phyloP scores from a whole-genome alignment of 495 filamentous ascomycete species.

The Thermothielavioides terrestris region DNA sequence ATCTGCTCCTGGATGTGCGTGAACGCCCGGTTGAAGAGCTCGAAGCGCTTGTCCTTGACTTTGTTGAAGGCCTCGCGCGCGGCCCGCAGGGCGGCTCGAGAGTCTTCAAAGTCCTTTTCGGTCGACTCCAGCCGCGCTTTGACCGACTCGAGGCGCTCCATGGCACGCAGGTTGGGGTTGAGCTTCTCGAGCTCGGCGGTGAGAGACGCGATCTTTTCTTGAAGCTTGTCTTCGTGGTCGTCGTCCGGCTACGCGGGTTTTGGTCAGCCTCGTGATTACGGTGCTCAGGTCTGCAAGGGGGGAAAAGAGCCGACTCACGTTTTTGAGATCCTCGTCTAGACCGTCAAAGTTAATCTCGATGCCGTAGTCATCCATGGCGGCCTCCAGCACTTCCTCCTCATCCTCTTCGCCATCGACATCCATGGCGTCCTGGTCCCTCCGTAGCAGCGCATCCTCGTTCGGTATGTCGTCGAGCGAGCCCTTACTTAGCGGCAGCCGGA shows the following conservation, averaged over 20 bases:
- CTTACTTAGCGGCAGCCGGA: slow-evolving; percentile 69
- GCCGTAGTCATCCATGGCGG: slow-evolving; percentile 70
- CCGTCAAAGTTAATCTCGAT: slow-evolving; percentile 85
- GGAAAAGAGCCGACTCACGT: slow-evolving; percentile 52
- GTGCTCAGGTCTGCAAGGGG: background rate
- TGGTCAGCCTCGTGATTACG: slow-evolving; percentile 18
- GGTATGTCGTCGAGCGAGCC: slow-evolving; percentile 84
- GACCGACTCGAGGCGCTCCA: slow-evolving; percentile 82
- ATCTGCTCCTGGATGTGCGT: slow-evolving; percentile 93
- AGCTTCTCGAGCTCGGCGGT: slow-evolving; percentile 80
- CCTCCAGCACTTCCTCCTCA: slow-evolving; percentile 49
- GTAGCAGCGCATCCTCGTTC: slow-evolving; percentile 66
- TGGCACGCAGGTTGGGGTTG: slow-evolving; percentile 90
- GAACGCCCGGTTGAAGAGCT: slow-evolving; percentile 92
- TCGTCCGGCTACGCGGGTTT: slow-evolving; percentile 47
- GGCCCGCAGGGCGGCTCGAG: slow-evolving; percentile 59
- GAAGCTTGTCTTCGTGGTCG: slow-evolving; percentile 67
- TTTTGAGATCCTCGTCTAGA: slow-evolving; percentile 76
- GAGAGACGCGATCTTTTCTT: slow-evolving; percentile 65
- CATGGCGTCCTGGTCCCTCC: slow-evolving; percentile 73
- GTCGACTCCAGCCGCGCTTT: slow-evolving; percentile 75
- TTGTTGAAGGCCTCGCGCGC: slow-evolving; percentile 75
- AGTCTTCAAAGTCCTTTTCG: slow-evolving; percentile 81
- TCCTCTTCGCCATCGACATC: slow-evolving; percentile 66
- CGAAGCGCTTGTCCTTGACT: slow-evolving; percentile 73